Base-by-base conservation (phyloP, 306 rosid species). In the Trifolium dubium region DNA sequence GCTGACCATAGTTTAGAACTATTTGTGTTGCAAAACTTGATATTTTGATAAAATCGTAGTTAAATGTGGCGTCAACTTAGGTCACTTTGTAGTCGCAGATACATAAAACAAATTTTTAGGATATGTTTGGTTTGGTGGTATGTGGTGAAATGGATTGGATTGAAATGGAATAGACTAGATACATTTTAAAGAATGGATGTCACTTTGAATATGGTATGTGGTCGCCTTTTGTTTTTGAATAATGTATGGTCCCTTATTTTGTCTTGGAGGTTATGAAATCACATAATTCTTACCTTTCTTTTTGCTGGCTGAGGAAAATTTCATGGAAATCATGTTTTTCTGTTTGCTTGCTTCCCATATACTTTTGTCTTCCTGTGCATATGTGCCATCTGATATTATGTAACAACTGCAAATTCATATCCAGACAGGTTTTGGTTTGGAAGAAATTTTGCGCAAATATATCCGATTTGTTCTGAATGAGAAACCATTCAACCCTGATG, bases 361-460 rank as follows among this genome's bases (percentile, higher is more conserved):
- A 43, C 18, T 67, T 47, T 43, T 79, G 76, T 14, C 65, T 70
- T 75, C 50, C 47, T 13, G 34, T 53, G 63, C 14, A 9, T 6
- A 5, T 12, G 39, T 31, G 23, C 18, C 37, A 30, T 60, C 56
- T 50, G 47, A 68, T 41, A 76, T 70, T 23, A 69, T 59, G 67
- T 80, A 72, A 79, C 83, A 64, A 47, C 65, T 73, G 50, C 71
- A 71, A 41, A 78, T 74, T 75, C 64, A 30, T 81, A 43, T 88
- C 77, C 93, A 93, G 98, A 86, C 96, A 84, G 98, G 83, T 85
- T 93, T 91, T 77, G 74, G 80, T 58, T 69, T 80, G 75, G 88
- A 85, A 37, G 91, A 85, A 77, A 86, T 93, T 79, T 76, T 93
- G 89, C 97, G 97, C 61, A 93, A 93, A 90, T 91, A 93, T 75